Evolutionary conservation across 192 early-diverging fungal species (phyloP).

Genomic region (Linnemannia elongata): DNA sequence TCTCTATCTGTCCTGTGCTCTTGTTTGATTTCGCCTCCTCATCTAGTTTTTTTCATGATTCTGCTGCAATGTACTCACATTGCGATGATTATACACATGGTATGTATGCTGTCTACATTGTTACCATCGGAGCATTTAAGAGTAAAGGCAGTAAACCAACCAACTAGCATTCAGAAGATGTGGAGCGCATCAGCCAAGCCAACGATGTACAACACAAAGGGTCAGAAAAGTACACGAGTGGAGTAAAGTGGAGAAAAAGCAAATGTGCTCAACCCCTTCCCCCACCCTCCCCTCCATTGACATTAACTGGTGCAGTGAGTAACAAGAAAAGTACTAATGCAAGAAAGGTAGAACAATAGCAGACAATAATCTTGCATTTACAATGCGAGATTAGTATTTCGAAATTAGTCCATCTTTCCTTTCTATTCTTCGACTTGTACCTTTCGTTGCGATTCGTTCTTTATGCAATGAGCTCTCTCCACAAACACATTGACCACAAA

Average conservation of each 20-base stretch:
- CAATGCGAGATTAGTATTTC: no score
- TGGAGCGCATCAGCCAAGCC: not conserved
- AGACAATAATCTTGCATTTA: no score
- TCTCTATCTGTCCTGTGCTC: not conserved
- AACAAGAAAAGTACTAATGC: no score
- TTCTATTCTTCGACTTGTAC: not conserved
- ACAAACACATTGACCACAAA: conserved; percentile 13
- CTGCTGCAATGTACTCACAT: not conserved
- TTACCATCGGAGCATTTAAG: not conserved
- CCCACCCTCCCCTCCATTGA: no score
- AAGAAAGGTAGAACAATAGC: no score
- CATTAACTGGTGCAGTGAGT: no score
- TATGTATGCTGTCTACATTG: not conserved
- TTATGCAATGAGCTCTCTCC: not conserved
- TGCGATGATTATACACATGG: not conserved
- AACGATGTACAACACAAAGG: not conserved
- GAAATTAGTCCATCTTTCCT: no score
- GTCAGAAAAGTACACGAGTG: not conserved
- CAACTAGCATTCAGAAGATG: not conserved
- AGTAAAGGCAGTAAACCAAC: not conserved
- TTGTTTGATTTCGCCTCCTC: not conserved
- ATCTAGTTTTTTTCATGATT: not conserved
- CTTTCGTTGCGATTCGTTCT: not conserved
- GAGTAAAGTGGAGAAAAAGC: not conserved
- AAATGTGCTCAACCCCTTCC: no score